These are phyloP conservation scores for Nemophila menziesii DNA, from an alignment of 257 asterid species.

Conservation along the genomic window DNA sequence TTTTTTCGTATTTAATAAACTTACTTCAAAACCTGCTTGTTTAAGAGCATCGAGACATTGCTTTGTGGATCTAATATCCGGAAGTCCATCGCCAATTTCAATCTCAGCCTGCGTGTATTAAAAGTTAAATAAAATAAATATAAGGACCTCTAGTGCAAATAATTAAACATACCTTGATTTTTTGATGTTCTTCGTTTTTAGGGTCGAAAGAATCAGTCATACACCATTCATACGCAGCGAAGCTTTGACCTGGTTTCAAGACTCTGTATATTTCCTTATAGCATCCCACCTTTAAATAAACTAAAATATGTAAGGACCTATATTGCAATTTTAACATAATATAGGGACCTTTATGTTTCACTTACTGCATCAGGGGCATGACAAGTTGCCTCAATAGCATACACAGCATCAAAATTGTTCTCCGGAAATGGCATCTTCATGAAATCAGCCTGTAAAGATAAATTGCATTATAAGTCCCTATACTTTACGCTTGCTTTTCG, in stretches of 20 bases:
- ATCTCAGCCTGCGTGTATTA: conserved; percentile 58
- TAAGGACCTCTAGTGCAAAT: neutral
- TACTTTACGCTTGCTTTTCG: too few relatives aligned
- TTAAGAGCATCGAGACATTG: conserved; percentile 74
- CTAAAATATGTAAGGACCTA: neutral
- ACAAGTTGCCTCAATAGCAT: conserved; percentile 98
- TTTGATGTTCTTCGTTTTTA: conserved; percentile 59
- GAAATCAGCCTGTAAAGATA: conserved; percentile 97
- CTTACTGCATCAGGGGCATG: conserved; percentile 96
- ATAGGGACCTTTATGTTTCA: conserved; percentile 5
- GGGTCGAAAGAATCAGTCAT: conserved; percentile 85
- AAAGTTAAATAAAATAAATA: conserved; percentile 6
- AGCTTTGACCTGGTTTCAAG: conserved; percentile 91
- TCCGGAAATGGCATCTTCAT: conserved; percentile 96
- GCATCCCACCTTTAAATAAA: conserved; percentile 69
- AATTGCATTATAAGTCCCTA: too few relatives aligned
- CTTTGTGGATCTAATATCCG: conserved; percentile 55
- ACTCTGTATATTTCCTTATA: conserved; percentile 84
- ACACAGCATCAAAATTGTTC: conserved; percentile 76
- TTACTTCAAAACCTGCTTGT: conserved; percentile 87
- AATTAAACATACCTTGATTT: conserved; percentile 68
- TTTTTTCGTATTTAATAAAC: conserved; percentile 6
- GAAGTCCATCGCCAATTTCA: conserved; percentile 90
- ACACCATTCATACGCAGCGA: conserved; percentile 99
- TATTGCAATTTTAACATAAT: neutral